Evolutionary conservation across 2,329 filamentous ascomycete genomes (phyloP), one percentile per base, ranked within the genome.

Genomic region (Cephalotrichum gorgonifer): DNA sequence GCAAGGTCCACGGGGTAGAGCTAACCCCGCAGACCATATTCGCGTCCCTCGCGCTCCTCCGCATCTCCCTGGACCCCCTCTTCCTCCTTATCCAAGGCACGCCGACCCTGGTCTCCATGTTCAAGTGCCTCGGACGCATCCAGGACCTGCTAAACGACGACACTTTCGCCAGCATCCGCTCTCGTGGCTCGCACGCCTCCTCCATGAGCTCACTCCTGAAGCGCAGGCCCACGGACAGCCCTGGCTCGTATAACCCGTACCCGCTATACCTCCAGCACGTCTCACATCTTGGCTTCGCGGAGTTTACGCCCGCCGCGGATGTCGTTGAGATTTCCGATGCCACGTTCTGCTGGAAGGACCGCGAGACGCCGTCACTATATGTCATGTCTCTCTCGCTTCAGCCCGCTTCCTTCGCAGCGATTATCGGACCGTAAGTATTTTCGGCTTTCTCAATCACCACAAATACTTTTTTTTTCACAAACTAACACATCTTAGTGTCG

Each of bases 401-500:
- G 22, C n/a, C 41, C 17, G 17, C 12, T 4, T 20, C 41, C 41
- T 43, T 43, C 22, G 41, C 23, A 4, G 41, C 41, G 6, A 25
- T 43, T 15, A 43, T 43, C 15, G 41, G 41, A 20, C 41, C 41
- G 41, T 43, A 15, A 43, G 41, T 43, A 15, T 7, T 20, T 23
- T 25, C 11, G 6, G 5, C 41, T 9, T 9, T 43, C 22, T 39
- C n/a, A 6, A 39, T 6, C 6, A 17, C 6, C 35, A 7, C 6
- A n/a, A 41, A 62, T 4, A n/a, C n/a, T n/a, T n/a, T n/a, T n/a
- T n/a, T n/a, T 58, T 74, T 8, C 68, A 61, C 8, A 60, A 73
- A 4, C 54, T 74, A 1, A 57, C 70, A 12, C 6, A 12, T 9
- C 70, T 71, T 0, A 68, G 70, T 1, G 59, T 73, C 4, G 72